Base-by-base conservation (phyloP, 2,329 filamentous ascomycete species). In the Stagonosporopsis chrysanthemi region DNA sequence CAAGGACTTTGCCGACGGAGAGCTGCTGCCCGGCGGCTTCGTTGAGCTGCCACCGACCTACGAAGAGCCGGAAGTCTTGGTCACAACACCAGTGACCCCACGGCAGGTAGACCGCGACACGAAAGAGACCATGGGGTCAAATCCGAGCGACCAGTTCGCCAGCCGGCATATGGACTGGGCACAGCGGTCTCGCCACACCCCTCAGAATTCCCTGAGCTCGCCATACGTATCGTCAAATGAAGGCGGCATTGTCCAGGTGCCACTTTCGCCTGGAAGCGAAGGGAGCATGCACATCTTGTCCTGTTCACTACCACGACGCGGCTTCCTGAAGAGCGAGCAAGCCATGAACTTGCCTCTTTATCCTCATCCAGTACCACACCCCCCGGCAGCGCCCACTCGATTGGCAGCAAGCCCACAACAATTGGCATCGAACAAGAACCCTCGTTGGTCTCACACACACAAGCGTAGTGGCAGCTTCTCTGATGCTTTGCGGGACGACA, bases 391-490 rank as follows among this genome's bases (percentile, higher is more conserved):
- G 3, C 68, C 69, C n/a, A 45, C 66, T 35, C 70, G 72, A n/a
- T 51, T 70, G n/a, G 65, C 68, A 33, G 59, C 66, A 4, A 73
- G 65, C 41, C 72, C 70, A 40, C 74, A 71, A 46, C 67, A 70
- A 35, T 56, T 63, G 8, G 44, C 61, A 0, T 67, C 72, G 2
- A 61, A 61, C 22, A 75, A 71, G 52, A 69, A 65, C 11, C 67
- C 64, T 39, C 67, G 68, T 22, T 69, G 69, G 7, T 61, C 68
- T 23, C 69, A 74, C 50, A 83, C 80, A 2, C 92, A 97, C 76
- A 93, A 92, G 75, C 88, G 92, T 22, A 96, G 91, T 70, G 92
- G 89, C 46, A 97, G 93, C 73, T 89, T 95, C 67, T 91, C 90
- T 0, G 91, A 97, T 77, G 94, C 93, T 1, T 76, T 94, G 48